Conservation (phyloP, 192 early-diverging fungal genomes). For the Rhizophagus sp. region DNA sequence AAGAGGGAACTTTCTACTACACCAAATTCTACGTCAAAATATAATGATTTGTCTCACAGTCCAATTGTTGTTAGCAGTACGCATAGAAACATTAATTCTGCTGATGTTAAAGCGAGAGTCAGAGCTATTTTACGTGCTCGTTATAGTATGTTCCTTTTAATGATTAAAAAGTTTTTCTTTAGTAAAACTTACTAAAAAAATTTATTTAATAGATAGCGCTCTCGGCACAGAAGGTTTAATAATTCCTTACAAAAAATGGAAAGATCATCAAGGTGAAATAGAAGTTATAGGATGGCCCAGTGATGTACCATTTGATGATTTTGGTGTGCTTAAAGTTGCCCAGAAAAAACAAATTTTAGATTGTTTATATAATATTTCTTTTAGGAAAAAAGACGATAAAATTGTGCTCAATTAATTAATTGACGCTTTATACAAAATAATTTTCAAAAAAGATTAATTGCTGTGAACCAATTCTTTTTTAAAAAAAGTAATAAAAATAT, state of each 20-base stretch:
- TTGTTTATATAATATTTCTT: neutral
- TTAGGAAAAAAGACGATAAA: neutral
- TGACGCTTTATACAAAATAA: no score
- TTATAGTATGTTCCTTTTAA: neutral
- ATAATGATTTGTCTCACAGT: neutral
- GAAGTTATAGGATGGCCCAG: neutral
- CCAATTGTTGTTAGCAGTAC: neutral
- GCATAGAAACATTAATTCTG: neutral
- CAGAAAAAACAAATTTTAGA: neutral
- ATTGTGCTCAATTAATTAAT: neutral
- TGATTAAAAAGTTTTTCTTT: neutral
- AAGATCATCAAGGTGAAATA: slow-evolving; percentile 1
- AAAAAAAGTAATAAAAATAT: neutral
- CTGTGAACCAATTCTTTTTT: no score
- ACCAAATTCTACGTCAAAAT: neutral
- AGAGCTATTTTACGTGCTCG: neutral
- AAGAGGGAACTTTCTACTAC: neutral
- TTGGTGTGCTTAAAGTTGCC: neutral
- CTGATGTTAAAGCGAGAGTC: neutral
- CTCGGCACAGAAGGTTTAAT: neutral
- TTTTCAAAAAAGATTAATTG: no score
- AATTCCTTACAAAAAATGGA: neutral
- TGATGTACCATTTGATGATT: neutral
- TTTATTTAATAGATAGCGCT: neutral
- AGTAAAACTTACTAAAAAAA: neutral